These are phyloP conservation scores for Penicillium sp. DNA, from an alignment of 2,329 filamentous ascomycete species.

Conservation along the genomic window DNA sequence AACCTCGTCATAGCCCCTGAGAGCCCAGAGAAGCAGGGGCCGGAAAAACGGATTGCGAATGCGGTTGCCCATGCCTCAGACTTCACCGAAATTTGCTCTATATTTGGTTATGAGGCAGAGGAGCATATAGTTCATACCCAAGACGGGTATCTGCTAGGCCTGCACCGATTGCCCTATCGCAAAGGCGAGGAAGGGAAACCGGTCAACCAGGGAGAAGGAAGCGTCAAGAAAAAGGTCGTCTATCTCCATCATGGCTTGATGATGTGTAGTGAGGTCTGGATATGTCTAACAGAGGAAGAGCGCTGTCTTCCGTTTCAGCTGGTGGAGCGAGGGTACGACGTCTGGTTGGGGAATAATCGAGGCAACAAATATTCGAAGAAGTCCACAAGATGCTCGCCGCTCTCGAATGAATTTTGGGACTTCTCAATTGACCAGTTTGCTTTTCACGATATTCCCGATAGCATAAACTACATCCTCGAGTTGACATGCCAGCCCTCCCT, in stretches of 20 bases:
- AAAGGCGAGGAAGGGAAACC: constrained; percentile 78
- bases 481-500: constrained; percentile 82
- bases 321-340: constrained; percentile 90
- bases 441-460: constrained; percentile 95
- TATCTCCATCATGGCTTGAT: constrained; percentile 95
- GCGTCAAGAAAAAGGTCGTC: constrained; percentile 79
- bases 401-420: constrained; percentile 84
- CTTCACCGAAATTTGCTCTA: constrained; percentile 89
- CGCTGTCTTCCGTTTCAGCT: constrained; percentile 86
- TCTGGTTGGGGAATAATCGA: constrained; percentile 97
- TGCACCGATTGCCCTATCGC: constrained; percentile 84
- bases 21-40: constrained; percentile 69
- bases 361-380: constrained; percentile 99
- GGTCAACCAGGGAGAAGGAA: constrained; percentile 71
- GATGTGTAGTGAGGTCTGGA: constrained; percentile 99
- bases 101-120: constrained; percentile 91
- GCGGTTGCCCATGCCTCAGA: constrained; percentile 85
- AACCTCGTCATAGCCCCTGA: constrained; percentile 75
- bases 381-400: constrained; percentile 75
- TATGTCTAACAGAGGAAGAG: constrained; percentile 84
- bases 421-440: constrained; percentile 99
- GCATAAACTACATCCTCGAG: constrained; percentile 86
- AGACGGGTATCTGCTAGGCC: constrained; percentile 88
- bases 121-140: constrained; percentile 95
- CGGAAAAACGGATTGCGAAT: constrained; percentile 72